Evolutionary conservation across 805 yeast species (phyloP).

Genomic region (Ogataea pini): DNA sequence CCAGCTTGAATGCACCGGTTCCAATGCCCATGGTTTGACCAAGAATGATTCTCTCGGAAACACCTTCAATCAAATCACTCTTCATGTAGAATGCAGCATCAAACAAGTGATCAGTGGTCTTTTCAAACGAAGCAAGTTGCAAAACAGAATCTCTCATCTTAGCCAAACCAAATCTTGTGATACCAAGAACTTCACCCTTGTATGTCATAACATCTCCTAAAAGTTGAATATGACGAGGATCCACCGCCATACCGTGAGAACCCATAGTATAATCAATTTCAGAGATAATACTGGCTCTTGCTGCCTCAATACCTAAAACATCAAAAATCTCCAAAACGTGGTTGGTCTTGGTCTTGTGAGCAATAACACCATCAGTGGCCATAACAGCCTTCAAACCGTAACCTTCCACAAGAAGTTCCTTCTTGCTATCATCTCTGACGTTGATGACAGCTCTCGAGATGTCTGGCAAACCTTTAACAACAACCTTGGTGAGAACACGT

Average conservation of each 20-base stretch:
- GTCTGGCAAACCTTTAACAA: constrained; percentile 89
- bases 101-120: constrained; percentile 96
- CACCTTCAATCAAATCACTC: constrained; percentile 94
- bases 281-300: constrained; percentile 85
- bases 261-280: constrained; percentile 98
- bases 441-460: constrained; percentile 96
- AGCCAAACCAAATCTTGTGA: constrained; percentile 95
- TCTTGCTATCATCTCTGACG: constrained; percentile 79
- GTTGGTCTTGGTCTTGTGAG: constrained; percentile 83
- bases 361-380: constrained; percentile 96
- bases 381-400: constrained; percentile 94
- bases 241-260: constrained; percentile 99
- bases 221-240: constrained; percentile 97
- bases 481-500: constrained; percentile 81
- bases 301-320: constrained; percentile 97
- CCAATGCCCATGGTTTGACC: constrained; percentile 99
- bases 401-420: constrained; percentile 95
- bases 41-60: constrained; percentile 92
- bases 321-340: constrained; percentile 87
- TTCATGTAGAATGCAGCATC: constrained; percentile 99
- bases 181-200: constrained; percentile 97
- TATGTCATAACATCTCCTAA: constrained; percentile 98
- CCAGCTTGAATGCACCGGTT: constrained; percentile 92
- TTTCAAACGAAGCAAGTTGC: constrained; percentile 95
- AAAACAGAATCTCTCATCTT: constrained; percentile 98